A percentile compares a stretch with the other conserved stretches of the same genome.
phyloP scores from a whole-genome alignment of 768 basidiomycete species.

The Russula virescens region DNA sequence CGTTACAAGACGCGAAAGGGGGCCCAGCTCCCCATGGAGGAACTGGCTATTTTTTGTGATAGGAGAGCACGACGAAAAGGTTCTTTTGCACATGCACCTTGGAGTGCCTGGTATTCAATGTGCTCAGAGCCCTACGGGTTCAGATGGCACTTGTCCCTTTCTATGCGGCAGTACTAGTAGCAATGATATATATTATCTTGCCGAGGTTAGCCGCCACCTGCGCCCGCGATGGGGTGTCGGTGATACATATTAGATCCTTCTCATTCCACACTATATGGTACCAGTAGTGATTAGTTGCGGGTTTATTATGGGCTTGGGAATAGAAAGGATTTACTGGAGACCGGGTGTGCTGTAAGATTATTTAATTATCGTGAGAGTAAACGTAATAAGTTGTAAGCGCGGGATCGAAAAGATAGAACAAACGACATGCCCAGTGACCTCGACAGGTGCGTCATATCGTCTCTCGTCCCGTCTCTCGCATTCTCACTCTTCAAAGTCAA shows the following conservation, averaged over 20 bases:
- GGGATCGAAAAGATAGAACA: neutral
- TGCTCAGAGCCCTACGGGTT: neutral
- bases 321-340: neutral
- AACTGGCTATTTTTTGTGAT: constrained; percentile 13
- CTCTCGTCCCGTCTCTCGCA: neutral
- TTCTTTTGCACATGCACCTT: neutral
- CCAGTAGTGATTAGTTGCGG: neutral
- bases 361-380: neutral
- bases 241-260: constrained; percentile 7
- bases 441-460: constrained; percentile 11
- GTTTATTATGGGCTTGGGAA: neutral
- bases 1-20: constrained; percentile 6
- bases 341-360: too few species aligned
- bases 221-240: constrained; percentile 1
- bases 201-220: neutral
- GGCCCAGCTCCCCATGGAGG: constrained; percentile 1
- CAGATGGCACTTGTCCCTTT: neutral
- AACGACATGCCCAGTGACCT: constrained; percentile 23
- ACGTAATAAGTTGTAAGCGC: neutral
- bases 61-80: neutral
- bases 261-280: constrained; percentile 5
- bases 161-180: neutral
- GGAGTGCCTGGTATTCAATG: neutral
- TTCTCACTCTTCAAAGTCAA: constrained; percentile 51
- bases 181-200: neutral